Evolutionary conservation across 345 rosid genomes (phyloP), one percentile per base, ranked within the genome.

Genomic region (Melaleuca quinquenervia): DNA sequence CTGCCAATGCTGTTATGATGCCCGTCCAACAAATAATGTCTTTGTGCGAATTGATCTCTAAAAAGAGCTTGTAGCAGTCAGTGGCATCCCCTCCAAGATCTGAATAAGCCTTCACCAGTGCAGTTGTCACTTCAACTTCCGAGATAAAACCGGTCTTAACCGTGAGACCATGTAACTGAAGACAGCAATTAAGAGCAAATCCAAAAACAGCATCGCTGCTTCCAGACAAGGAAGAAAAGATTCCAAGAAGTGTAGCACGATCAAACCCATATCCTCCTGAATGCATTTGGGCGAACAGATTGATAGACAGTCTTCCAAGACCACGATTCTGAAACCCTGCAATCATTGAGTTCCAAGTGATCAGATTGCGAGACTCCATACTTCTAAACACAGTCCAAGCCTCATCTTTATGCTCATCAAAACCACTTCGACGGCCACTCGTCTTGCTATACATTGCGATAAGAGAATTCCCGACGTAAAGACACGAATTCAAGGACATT

Each of bases 331-430:
- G 95, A 84, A 94, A 93, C 86, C 94, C 96, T 6, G 96, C 93
- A 88, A 94, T 90, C 95, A 95, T 93, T 10, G 98, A 94, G 82
- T 96, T 95, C 98, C 99, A 95, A 82, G 98, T 90, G 55, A 94
- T 91, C 76, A 89, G 82, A 90, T 91, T 94, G 82, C 90, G 89
- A 48, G 82, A 84, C 88, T 85, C 85, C 89, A 96, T 83, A 6
- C 87, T 84, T 83, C 90, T 89, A 89, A 95, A 96, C 85, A 95
- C 91, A 82, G 85, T 90, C 93, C 94, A 94, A 52, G 95, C 99
- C 89, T 93, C 95, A 80, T 88, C 90, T 15, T 84, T 85, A 26
- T 54, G 58, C 48, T 52, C 84, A 83, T 88, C 85, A n/a, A 21
- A 84, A 29, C 48, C 86, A 16, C 86, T 52, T 53, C 54, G 84